Evolutionary conservation across 306 rosid species (phyloP).

Genomic region (Canavalia ensiformis): DNA sequence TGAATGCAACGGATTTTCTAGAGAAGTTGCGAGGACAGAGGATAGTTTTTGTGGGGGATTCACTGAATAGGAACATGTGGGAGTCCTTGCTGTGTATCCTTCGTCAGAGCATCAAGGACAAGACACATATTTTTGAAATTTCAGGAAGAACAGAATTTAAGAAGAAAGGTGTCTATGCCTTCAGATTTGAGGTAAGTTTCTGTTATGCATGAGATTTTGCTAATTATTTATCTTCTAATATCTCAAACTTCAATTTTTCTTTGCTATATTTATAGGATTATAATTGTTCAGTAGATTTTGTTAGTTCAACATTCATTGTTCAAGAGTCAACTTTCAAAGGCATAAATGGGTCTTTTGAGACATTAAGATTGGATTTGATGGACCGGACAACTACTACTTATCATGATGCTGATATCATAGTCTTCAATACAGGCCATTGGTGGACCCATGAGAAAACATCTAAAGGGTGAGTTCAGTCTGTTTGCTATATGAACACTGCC

Average conservation of each 20-base stretch:
- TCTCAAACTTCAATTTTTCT: constrained; percentile 24
- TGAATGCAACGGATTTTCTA: constrained; percentile 92
- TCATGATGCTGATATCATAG: constrained; percentile 80
- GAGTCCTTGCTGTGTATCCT: constrained; percentile 90
- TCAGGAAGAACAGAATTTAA: constrained; percentile 85
- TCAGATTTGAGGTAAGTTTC: constrained; percentile 90
- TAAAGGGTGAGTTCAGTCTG: constrained; percentile 67
- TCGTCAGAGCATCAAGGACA: constrained; percentile 67
- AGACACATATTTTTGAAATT: constrained; percentile 76
- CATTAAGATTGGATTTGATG: constrained; percentile 94
- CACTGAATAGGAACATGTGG: constrained; percentile 98
- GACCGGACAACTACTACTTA: constrained; percentile 73
- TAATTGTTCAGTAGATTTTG: constrained; percentile 89
- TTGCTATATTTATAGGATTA: constrained; percentile 71
- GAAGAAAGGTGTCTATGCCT: constrained; percentile 83
- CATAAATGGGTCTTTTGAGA: constrained; percentile 71
- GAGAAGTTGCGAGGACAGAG: constrained; percentile 78
- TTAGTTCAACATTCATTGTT: constrained; percentile 88
- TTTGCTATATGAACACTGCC: constrained; percentile 31
- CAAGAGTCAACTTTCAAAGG: constrained; percentile 73
- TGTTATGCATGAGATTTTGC: not conserved
- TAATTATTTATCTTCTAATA: not conserved
- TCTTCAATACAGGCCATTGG: constrained; percentile 98
- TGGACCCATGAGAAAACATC: constrained; percentile 99
- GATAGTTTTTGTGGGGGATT: constrained; percentile 93